Conservation (phyloP, 805 yeast species). For the Sungouiella thailandica region DNA sequence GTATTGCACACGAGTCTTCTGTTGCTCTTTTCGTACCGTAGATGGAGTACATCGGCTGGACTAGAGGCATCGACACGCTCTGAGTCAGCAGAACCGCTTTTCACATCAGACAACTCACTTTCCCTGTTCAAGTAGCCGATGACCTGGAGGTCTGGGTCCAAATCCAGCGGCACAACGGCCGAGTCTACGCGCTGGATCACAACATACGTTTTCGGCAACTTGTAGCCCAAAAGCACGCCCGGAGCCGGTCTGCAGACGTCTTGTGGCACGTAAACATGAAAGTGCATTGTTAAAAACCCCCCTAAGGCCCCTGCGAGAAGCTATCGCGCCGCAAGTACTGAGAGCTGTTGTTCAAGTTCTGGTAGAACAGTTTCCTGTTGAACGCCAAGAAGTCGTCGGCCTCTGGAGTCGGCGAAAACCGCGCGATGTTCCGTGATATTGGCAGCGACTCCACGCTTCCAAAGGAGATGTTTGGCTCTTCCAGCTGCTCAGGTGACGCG, state of each 20-base stretch:
- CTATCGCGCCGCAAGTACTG: constrained; percentile 40
- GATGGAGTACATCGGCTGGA: neutral
- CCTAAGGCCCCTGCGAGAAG: constrained; percentile 15
- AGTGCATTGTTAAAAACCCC: constrained; percentile 14
- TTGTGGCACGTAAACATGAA: constrained; percentile 31
- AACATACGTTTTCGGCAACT: constrained; percentile 17
- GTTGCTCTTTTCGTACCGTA: neutral
- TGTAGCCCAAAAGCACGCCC: constrained; percentile 21
- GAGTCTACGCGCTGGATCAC: no score
- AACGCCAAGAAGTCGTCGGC: constrained; percentile 8
- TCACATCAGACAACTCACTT: neutral
- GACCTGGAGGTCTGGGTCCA: neutral
- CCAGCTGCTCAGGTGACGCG: neutral
- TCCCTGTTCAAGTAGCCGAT: neutral
- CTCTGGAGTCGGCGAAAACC: constrained; percentile 8
- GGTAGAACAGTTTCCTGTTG: constrained; percentile 19
- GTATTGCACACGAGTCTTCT: neutral
- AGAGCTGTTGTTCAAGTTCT: constrained; percentile 36
- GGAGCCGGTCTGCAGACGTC: constrained; percentile 18
- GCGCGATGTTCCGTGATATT: neutral
- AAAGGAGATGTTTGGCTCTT: neutral
- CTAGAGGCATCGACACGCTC: neutral
- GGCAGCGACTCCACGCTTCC: neutral
- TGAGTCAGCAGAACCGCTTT: neutral
- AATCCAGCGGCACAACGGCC: no score